Base-by-base conservation (phyloP, 1,284 basidiomycete species). In the Malassezia psittaci region DNA sequence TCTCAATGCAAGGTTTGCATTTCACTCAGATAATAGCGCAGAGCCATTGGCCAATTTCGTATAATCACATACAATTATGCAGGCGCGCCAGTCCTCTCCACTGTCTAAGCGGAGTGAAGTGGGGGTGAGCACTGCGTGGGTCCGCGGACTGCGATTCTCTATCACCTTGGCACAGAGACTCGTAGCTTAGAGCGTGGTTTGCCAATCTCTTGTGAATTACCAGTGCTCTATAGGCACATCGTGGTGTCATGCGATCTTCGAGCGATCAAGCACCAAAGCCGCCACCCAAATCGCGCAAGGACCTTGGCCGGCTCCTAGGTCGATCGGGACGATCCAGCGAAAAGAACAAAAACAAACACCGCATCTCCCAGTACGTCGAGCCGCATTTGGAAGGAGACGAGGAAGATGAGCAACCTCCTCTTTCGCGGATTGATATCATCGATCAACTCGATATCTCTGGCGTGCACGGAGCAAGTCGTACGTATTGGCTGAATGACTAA, bases 401-500 rank as follows among this genome's bases (percentile, higher is more conserved):
- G 1, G 24, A 3, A 7, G 48, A 56, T 16, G 41, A n/a, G 18
- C 33, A 40, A 10, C 13, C n/a, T 4, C 9, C 49, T 9, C 15
- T 11, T 2, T 29, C 34, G 42, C 61, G 69, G 41, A 67, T 74
- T 60, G 71, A 74, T 45, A 61, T 74, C 42, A 74, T 74, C 51
- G 71, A 74, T 46, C 65, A 66, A 50, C 62, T 74, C 36, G 71
- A 74, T 48, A 56, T 68, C 24, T 65, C 63, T 13, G 71, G 69
- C 13, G 59, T 74, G 44, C 61, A 65, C 36, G 71, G 69, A 10
- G 63, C 62, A 32, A 65, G 63, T 54, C 59, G 63, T 63, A 48
- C 52, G 63, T 65, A 16, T 37, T 24, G n/a, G 24, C 24, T 29
- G 3, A 29, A 29, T 6, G 8, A 19, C 11, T 10, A 16, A 32